Percentiles rank a stretch among this genome's conserved stretches.
Conservation (phyloP, 768 basidiomycete genomes). For the Mycena olivaceomarginata region DNA sequence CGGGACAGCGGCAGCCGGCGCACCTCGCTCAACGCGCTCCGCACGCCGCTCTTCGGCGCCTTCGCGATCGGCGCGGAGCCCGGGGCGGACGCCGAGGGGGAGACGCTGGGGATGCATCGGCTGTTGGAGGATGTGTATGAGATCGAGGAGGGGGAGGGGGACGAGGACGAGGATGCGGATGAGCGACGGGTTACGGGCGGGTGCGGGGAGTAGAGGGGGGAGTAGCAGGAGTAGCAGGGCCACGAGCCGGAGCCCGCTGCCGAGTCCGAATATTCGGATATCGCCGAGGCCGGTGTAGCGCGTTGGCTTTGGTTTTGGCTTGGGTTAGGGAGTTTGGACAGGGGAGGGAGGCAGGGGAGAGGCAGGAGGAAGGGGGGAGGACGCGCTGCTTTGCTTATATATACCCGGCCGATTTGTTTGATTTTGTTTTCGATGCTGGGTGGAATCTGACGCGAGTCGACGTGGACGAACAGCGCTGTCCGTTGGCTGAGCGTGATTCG, state of each 20-base stretch:
- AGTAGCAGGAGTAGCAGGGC: conserved; percentile 15
- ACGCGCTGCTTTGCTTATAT: no score
- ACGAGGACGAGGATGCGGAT: conserved; percentile 17
- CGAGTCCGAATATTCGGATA: conserved; percentile 13
- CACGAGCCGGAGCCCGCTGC: conserved; percentile 17
- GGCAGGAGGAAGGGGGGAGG: no score
- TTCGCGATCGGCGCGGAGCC: conserved; percentile 46
- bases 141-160: conserved; percentile 46
- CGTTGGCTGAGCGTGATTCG: no score
- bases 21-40: conserved; percentile 66
- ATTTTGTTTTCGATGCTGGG: no score
- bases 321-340: no score
- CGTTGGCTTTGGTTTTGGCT: no score
- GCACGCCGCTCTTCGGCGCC: conserved; percentile 82
- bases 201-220: neutral
- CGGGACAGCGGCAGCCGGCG: conserved; percentile 59
- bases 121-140: conserved; percentile 71
- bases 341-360: no score
- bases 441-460: no score
- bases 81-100: conserved; percentile 43
- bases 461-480: no score
- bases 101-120: conserved; percentile 74
- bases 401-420: no score
- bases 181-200: conserved; percentile 19
- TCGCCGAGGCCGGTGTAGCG: conserved; percentile 27